phyloP scores from a whole-genome alignment of 768 basidiomycete genomes.

The Crepidotus variabilis region DNA sequence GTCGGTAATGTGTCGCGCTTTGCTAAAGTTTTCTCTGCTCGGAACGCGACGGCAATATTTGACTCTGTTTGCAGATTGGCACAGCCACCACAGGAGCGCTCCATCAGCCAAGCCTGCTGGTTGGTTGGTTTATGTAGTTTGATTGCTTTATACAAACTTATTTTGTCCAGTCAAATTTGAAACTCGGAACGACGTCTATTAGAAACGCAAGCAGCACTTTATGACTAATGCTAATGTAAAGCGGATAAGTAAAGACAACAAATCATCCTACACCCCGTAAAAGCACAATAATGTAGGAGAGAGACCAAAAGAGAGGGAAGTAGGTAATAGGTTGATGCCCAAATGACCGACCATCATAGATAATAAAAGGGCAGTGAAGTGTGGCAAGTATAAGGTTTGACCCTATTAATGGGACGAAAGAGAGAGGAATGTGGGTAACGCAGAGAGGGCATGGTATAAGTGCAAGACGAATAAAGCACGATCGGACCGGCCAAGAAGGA shows the following conservation, averaged over 20 bases:
- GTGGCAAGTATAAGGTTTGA: constrained; percentile 3
- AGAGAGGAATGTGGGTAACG: constrained; percentile 11
- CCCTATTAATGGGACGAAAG: constrained; percentile 11
- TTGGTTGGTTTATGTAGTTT: not conserved
- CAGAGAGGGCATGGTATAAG: constrained; percentile 14
- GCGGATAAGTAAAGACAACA: not conserved
- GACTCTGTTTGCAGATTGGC: constrained; percentile 1
- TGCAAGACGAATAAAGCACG: constrained; percentile 8
- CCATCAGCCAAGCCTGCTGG: not conserved
- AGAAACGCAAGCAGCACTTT: not conserved
- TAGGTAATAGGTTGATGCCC: constrained; percentile 6
- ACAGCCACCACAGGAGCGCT: not conserved
- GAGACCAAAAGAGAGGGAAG: constrained; percentile 4
- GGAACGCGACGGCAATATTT: constrained; percentile 3
- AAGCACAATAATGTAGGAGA: constrained; percentile 4
- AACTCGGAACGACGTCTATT: not conserved
- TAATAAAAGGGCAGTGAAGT: constrained; percentile 7
- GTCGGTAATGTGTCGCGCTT: not conserved
- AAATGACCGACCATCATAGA: not conserved
- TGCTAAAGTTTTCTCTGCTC: not conserved
- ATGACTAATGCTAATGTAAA: not conserved
- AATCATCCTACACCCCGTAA: not conserved
- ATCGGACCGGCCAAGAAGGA: constrained; percentile 15
- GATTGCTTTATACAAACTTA: too few species aligned
- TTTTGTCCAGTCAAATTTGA: too few species aligned